phyloP scores from a whole-genome alignment of 1,139 yeast genomes.

The Candida mesenterica region DNA sequence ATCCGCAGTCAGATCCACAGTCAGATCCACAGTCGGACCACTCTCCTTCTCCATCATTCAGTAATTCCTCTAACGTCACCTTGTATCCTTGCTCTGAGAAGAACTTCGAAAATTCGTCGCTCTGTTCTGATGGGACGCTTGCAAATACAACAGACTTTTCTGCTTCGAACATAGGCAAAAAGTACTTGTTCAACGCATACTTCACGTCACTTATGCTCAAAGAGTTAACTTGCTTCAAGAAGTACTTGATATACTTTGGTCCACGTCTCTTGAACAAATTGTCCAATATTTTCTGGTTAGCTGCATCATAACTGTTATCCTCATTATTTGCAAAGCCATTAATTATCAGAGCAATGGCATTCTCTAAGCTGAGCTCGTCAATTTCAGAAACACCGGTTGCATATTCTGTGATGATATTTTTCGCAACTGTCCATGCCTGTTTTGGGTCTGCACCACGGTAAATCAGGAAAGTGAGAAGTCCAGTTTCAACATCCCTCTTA shows the following conservation, averaged over 20 bases:
- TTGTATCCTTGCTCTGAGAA: constrained; percentile 58
- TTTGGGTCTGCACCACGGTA: constrained; percentile 85
- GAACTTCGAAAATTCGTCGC: constrained; percentile 44
- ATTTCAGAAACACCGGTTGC: constrained; percentile 53
- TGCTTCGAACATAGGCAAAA: constrained; percentile 59
- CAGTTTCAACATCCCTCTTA: constrained; percentile 59
- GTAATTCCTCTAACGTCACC: constrained; percentile 56
- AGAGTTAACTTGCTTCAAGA: constrained; percentile 46
- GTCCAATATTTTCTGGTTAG: constrained; percentile 63
- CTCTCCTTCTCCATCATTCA: constrained; percentile 24
- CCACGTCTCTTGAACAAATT: constrained; percentile 69
- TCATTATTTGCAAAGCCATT: constrained; percentile 67
- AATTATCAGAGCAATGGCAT: constrained; percentile 74
- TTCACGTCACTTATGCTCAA: constrained; percentile 61
- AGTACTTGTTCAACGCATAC: constrained; percentile 55
- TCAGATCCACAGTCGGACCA: constrained; percentile 8
- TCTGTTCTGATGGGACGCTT: constrained; percentile 70
- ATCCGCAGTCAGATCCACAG: constrained; percentile 6
- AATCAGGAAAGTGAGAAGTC: constrained; percentile 62
- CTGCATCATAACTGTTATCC: constrained; percentile 60
- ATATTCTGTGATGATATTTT: constrained; percentile 60
- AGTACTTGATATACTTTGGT: constrained; percentile 46
- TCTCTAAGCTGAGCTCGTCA: constrained; percentile 61
- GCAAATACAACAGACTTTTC: constrained; percentile 59
- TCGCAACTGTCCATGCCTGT: constrained; percentile 68